Evolutionary conservation across 495 filamentous ascomycete genomes (phyloP).

Genomic region (Trichoderma asperelloides): DNA sequence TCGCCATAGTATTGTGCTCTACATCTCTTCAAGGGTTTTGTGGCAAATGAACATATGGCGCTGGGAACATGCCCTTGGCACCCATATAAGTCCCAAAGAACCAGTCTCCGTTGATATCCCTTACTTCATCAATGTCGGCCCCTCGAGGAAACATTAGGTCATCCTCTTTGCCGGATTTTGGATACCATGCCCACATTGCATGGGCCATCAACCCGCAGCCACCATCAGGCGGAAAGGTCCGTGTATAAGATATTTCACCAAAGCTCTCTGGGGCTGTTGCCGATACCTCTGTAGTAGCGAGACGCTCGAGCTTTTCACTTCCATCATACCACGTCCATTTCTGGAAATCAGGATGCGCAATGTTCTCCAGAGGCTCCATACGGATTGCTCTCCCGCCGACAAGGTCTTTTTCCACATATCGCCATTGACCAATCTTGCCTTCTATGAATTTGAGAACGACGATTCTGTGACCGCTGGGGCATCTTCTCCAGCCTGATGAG

Average conservation of each 20-base stretch:
- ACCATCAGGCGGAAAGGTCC: slow-evolving; percentile 60
- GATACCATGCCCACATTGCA: slow-evolving; percentile 68
- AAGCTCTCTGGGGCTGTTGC: slow-evolving; percentile 20
- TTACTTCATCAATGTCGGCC: slow-evolving; percentile 69
- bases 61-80: slow-evolving; percentile 64
- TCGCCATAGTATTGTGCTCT: not conserved
- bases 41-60: slow-evolving; percentile 51
- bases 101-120: slow-evolving; percentile 84
- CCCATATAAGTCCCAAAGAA: slow-evolving; percentile 74
- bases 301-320: slow-evolving; percentile 20
- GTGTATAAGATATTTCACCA: slow-evolving; percentile 13
- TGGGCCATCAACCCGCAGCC: slow-evolving; percentile 52
- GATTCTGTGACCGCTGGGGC: slow-evolving; percentile 74
- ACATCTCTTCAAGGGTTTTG: slow-evolving; percentile 11
- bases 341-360: slow-evolving; percentile 20
- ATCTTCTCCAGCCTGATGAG: slow-evolving; percentile 69
- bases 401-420: slow-evolving; percentile 50
- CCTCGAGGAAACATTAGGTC: slow-evolving; percentile 77
- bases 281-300: slow-evolving; percentile 25
- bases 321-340: slow-evolving; percentile 23
- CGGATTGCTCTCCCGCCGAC: slow-evolving; percentile 62
- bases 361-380: slow-evolving; percentile 38
- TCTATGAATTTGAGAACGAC: slow-evolving; percentile 67
- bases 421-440: slow-evolving; percentile 45
- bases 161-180: slow-evolving; percentile 47